Percentiles rank a stretch among this genome's conserved stretches.
Evolutionary conservation across 2,329 filamentous ascomycete species (phyloP).

Genomic region (Fusarium sp.): DNA sequence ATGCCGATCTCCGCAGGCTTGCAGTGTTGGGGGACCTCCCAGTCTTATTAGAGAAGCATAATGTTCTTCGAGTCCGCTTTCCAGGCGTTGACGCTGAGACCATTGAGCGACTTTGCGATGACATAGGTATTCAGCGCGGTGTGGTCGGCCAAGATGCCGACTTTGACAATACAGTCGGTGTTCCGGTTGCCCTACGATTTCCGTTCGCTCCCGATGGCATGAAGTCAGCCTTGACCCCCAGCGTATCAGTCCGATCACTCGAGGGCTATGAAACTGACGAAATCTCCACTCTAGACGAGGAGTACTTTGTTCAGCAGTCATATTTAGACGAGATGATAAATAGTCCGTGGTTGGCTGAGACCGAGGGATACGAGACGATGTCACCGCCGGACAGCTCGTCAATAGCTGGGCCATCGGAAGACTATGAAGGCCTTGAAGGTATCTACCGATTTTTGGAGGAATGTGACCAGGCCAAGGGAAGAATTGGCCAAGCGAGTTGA

Average conservation of each 20-base stretch:
- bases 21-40: constrained; percentile 84
- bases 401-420: constrained; percentile 55
- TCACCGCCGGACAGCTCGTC: constrained; percentile 59
- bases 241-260: constrained; percentile 58
- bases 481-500: constrained; percentile 42
- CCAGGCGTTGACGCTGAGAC: constrained; percentile 87
- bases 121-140: constrained; percentile 85
- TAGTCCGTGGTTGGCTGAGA: constrained; percentile 60
- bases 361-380: constrained; percentile 60
- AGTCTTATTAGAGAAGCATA: constrained; percentile 73
- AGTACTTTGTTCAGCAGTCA: constrained; percentile 50
- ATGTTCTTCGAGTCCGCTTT: constrained; percentile 82
- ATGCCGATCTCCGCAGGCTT: constrained; percentile 83
- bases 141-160: constrained; percentile 79
- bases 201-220: constrained; percentile 76
- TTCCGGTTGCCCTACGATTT: constrained; percentile 80
- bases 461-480: constrained; percentile 58
- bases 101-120: constrained; percentile 84
- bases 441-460: constrained; percentile 68
- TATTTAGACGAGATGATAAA: constrained; percentile 55
- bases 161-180: constrained; percentile 74
- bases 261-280: constrained; percentile 54
- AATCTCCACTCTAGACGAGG: constrained; percentile 46
- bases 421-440: constrained; percentile 65
- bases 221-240: constrained; percentile 55